A percentile compares a stretch with the other conserved stretches of the same genome.
Evolutionary conservation across 2,329 filamentous ascomycete species (phyloP).

Genomic region (Volutella citrinella): DNA sequence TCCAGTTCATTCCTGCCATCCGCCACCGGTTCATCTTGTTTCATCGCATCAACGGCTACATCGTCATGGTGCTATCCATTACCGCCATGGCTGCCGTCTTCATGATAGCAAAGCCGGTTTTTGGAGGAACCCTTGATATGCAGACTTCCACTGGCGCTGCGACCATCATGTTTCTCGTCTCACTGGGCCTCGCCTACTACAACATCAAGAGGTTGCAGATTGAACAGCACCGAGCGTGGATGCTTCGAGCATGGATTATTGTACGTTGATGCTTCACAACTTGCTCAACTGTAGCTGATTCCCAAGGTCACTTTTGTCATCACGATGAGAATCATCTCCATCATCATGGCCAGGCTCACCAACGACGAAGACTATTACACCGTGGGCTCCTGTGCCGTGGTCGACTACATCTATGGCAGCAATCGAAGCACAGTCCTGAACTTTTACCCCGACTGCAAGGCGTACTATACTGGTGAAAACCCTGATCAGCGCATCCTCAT

Average conservation of each 20-base stretch:
- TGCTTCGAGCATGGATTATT: slow-evolving; percentile 54
- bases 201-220: slow-evolving; percentile 61
- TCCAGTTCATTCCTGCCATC: slow-evolving; percentile 47
- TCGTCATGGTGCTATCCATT: slow-evolving; percentile 46
- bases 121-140: slow-evolving; percentile 52
- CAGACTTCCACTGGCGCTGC: slow-evolving; percentile 44
- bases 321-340: slow-evolving; percentile 47
- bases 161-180: slow-evolving; percentile 41
- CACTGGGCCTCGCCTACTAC: slow-evolving; percentile 45
- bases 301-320: slow-evolving; percentile 47
- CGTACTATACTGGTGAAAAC: slow-evolving; percentile 30
- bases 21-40: slow-evolving; percentile 47
- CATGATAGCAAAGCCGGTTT: slow-evolving; percentile 48
- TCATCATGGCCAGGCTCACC: slow-evolving; percentile 39
- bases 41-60: slow-evolving; percentile 61
- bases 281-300: background rate
- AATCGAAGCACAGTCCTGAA: slow-evolving; percentile 25
- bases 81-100: slow-evolving; percentile 46
- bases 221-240: slow-evolving; percentile 63
- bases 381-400: slow-evolving; percentile 43
- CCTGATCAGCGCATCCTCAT: slow-evolving; percentile 21
- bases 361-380: slow-evolving; percentile 23
- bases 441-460: slow-evolving; percentile 43
- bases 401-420: slow-evolving; percentile 37
- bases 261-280: slow-evolving; percentile 26